Evolutionary conservation across 83 land plant species (phyloP).

Genomic region (Thuja plicata): DNA sequence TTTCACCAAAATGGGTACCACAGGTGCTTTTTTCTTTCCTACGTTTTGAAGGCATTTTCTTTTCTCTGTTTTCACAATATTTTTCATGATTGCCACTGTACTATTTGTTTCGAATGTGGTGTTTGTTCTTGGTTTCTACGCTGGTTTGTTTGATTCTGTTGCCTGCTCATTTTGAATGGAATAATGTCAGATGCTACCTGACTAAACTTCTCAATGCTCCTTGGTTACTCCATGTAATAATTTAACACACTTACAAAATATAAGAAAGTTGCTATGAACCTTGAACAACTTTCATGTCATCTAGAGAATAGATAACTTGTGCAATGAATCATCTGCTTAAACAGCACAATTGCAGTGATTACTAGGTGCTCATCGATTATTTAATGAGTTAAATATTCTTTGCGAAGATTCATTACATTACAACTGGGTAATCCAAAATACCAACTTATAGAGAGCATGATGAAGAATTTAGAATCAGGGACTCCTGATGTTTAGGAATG

Average conservation of each 20-base stretch:
- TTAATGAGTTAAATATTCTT: too few species aligned
- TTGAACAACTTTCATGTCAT: background rate
- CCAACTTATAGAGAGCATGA: background rate
- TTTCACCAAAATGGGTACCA: conserved; percentile 99
- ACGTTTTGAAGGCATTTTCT: background rate
- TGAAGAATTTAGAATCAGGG: background rate
- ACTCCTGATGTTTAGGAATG: background rate
- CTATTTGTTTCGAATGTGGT: background rate
- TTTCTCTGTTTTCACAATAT: background rate
- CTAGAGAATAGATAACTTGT: background rate
- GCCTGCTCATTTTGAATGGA: background rate
- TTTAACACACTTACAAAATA: background rate
- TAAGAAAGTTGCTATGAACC: background rate
- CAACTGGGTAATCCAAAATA: background rate
- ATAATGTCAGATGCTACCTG: background rate
- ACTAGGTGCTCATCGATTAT: background rate
- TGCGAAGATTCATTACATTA: background rate
- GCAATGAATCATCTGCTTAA: background rate
- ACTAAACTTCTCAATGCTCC: background rate
- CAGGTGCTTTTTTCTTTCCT: conserved; percentile 53
- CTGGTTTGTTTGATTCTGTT: background rate
- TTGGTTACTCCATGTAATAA: background rate
- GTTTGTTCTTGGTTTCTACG: background rate
- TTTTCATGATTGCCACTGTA: background rate
- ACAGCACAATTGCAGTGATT: background rate